Base-by-base conservation (phyloP, 805 yeast genomes). In the Torulaspora delbrueckii region DNA sequence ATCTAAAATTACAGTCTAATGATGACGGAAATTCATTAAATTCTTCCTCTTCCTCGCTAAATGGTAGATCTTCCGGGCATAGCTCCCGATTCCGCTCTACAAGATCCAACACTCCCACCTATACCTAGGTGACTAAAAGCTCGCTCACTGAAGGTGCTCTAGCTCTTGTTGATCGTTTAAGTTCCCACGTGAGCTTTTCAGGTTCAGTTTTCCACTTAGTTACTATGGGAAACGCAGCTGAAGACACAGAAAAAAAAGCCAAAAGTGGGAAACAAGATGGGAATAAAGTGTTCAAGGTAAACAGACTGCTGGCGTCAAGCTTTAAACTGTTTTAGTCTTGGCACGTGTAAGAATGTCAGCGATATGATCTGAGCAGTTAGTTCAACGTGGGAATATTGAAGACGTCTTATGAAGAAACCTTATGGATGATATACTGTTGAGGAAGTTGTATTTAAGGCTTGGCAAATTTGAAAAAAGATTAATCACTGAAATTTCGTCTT, bases 1-100 rank as follows among this genome's bases (percentile, higher is more conserved):
- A 48, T 8, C 28, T 52, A 1, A 50, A 45, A 14, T 37, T 40
- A 14, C 26, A 39, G n/a, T 28, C 47, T 8, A 42, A 43, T 28
- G 44, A 46, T 14, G 46, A 40, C 19, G 31, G 24, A 12, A 42
- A 46, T 28, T 19, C 48, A 3, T 42, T 37, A 9, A 27, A 43
- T 22, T 34, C 54, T 5, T 39, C 45, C 8, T 38, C 42, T n/a
- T 38, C 53, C 13, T 40, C 54, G 4, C 41, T 52, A n/a, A 54
- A 47, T 22, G 47, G 48, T 8, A 45, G 52, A 36, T 16, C 45
- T 10, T 14, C 50, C 8, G 30, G 47, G 5, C 45, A 40, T 4
- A 46, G 41, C 12, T 33, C 52, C 14, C 40, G 63, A 24, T 48
- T 47, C 28, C 48, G 61, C 26, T 51, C 58, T 1, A 58, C 59